Evolutionary conservation across 1,284 basidiomycete genomes (phyloP).

Genomic region (Inonotus obliquus): DNA sequence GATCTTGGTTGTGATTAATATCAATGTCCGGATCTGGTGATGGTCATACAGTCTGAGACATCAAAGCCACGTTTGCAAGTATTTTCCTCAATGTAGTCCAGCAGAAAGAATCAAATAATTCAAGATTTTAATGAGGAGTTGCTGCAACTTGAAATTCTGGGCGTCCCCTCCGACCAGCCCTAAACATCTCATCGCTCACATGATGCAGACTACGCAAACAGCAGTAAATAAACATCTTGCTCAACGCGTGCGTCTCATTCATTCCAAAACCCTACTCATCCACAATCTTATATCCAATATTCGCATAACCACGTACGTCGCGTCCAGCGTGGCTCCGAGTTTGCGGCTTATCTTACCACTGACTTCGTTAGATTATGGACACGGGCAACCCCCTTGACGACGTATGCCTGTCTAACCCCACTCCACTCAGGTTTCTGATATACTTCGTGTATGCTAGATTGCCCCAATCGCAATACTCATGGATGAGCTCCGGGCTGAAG

Average conservation of each 20-base stretch:
- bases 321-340: not conserved
- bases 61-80: too few relatives aligned
- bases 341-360: not conserved
- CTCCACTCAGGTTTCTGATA: conserved; percentile 21
- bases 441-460: conserved; percentile 44
- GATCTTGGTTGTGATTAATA: too few relatives aligned
- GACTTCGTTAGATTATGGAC: conserved; percentile 44
- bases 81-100: too few relatives aligned
- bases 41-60: too few relatives aligned
- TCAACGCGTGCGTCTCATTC: conserved; percentile 3
- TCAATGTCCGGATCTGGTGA: too few relatives aligned
- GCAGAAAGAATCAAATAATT: too few relatives aligned
- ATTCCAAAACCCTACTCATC: not conserved
- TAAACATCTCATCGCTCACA: too few relatives aligned
- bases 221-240: not conserved
- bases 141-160: too few relatives aligned
- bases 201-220: too few relatives aligned
- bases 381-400: conserved; percentile 53
- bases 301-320: conserved; percentile 6
- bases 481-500: conserved; percentile 94
- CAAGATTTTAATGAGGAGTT: too few relatives aligned
- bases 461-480: conserved; percentile 86
- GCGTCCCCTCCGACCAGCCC: too few relatives aligned
- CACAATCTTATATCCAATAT: not conserved
- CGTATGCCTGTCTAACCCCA: conserved; percentile 33